These are phyloP conservation scores for Melampsora occidentalis DNA, from an alignment of 1,284 basidiomycete genomes.

Conservation along the genomic window DNA sequence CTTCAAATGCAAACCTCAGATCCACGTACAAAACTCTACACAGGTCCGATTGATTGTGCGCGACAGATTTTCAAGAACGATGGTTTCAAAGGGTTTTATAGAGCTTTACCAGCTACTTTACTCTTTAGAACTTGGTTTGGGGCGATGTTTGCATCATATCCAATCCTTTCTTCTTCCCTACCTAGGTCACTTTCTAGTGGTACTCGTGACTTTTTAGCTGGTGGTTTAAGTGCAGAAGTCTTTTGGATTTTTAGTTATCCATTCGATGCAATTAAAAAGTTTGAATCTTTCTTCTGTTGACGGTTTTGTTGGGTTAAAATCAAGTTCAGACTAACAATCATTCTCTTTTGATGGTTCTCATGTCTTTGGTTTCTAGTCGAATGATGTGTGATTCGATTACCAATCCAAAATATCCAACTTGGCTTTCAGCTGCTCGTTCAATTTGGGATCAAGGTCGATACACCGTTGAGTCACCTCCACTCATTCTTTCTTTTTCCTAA, in stretches of 20 bases:
- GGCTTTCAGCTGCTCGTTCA: constrained; percentile 60
- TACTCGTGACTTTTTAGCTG: constrained; percentile 24
- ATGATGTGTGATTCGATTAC: constrained; percentile 60
- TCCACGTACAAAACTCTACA: constrained; percentile 52
- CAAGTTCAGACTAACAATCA: too few species aligned
- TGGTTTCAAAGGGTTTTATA: constrained; percentile 53
- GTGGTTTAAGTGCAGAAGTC: constrained; percentile 52
- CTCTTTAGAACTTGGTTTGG: constrained; percentile 54
- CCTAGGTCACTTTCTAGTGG: neutral
- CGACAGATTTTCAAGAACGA: constrained; percentile 50
- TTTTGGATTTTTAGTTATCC: constrained; percentile 65
- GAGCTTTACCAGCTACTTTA: constrained; percentile 54
- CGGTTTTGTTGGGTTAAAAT: too few species aligned
- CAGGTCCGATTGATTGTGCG: constrained; percentile 53
- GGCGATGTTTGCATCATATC: constrained; percentile 49
- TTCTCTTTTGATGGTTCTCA: neutral
- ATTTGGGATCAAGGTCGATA: constrained; percentile 61
- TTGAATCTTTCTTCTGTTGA: constrained; percentile 47
- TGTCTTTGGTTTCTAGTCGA: constrained; percentile 46
- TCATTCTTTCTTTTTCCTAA: neutral
- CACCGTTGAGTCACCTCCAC: constrained; percentile 37
- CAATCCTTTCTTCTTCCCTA: neutral
- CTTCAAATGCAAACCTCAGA: constrained; percentile 70
- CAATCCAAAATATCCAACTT: constrained; percentile 57
- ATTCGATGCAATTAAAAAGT: constrained; percentile 76